These are phyloP conservation scores for Spathaspora sp. DNA, from an alignment of 805 yeast species.

Conservation along the genomic window DNA sequence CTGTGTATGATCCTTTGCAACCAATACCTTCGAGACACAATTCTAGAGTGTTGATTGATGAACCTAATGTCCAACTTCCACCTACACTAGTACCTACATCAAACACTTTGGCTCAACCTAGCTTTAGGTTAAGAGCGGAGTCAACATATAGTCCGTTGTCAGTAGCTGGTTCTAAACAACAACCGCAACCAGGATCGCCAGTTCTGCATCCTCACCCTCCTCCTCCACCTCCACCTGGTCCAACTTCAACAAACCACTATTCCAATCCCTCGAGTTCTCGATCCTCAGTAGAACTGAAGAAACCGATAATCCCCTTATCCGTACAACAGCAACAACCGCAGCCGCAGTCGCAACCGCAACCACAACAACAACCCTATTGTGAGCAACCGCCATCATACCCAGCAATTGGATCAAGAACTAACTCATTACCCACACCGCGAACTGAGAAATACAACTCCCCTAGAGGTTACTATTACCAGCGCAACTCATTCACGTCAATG, in stretches of 20 bases:
- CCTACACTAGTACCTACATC: slow-evolving; percentile 3
- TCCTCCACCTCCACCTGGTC: neutral
- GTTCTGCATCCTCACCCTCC: neutral
- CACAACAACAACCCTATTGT: no score
- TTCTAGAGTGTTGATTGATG: slow-evolving; percentile 7
- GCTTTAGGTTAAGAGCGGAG: slow-evolving; percentile 11
- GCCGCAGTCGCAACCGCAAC: no score
- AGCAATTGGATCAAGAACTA: slow-evolving; percentile 11
- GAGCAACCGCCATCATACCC: neutral
- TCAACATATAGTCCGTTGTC: slow-evolving; percentile 16
- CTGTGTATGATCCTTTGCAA: slow-evolving; percentile 39
- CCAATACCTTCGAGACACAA: slow-evolving; percentile 21
- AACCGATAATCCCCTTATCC: neutral
- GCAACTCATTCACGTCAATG: slow-evolving; percentile 19
- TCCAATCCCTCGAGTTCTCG: neutral
- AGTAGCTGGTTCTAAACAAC: slow-evolving; percentile 7
- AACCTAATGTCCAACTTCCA: slow-evolving; percentile 2
- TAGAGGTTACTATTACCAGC: slow-evolving; percentile 10
- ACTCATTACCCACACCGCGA: slow-evolving; percentile 18
- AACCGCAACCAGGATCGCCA: slow-evolving; percentile 5
- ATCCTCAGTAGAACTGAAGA: slow-evolving; percentile 1
- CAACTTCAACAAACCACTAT: neutral
- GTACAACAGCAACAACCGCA: neutral
- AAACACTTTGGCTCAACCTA: neutral
- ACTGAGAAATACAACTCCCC: slow-evolving; percentile 9